Percentiles rank a stretch among this genome's conserved stretches.
These are phyloP conservation scores for Cryoendolithus antarcticus DNA, from an alignment of 2,329 filamentous ascomycete species.

Conservation along the genomic window DNA sequence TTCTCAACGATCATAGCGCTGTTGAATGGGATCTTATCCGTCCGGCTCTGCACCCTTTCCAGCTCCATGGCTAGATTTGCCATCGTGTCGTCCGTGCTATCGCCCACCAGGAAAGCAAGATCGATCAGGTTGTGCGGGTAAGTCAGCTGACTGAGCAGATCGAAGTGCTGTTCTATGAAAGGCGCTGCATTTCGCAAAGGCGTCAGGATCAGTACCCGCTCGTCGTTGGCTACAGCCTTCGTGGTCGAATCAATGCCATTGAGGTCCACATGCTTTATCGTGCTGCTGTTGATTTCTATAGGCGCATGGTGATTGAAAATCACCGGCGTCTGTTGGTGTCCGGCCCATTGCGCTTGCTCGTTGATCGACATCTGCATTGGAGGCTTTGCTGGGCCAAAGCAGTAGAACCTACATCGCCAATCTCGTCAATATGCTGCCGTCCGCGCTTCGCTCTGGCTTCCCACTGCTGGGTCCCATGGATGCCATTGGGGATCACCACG, in stretches of 20 bases:
- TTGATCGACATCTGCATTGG: slow-evolving; percentile 91
- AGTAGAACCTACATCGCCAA: slow-evolving; percentile 63
- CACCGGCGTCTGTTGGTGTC: slow-evolving; percentile 80
- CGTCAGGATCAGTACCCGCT: slow-evolving; percentile 82
- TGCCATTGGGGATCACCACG: neutral
- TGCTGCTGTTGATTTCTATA: slow-evolving; percentile 67
- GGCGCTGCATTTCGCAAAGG: slow-evolving; percentile 79
- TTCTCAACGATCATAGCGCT: slow-evolving; percentile 81
- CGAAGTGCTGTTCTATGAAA: slow-evolving; percentile 81
- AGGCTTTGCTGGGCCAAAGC: slow-evolving; percentile 89
- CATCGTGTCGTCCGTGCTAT: slow-evolving; percentile 81
- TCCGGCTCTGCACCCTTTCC: slow-evolving; percentile 68
- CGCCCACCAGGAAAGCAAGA: slow-evolving; percentile 84
- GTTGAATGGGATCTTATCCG: slow-evolving; percentile 69
- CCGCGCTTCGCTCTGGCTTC: neutral
- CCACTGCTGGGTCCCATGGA: neutral
- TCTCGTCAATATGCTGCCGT: neutral
- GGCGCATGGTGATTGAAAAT: slow-evolving; percentile 92
- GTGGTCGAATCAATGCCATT: slow-evolving; percentile 73
- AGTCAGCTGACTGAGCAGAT: slow-evolving; percentile 75
- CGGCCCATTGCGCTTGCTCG: slow-evolving; percentile 80
- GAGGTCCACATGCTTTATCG: slow-evolving; percentile 70
- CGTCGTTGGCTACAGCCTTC: slow-evolving; percentile 66
- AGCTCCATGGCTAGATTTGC: slow-evolving; percentile 77
- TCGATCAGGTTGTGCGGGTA: slow-evolving; percentile 96